A percentile compares a stretch with the other conserved stretches of the same genome.
Conservation (phyloP, 225 moss, liverwort and hornwort species). For the Rhytidiadelphus loreus region DNA sequence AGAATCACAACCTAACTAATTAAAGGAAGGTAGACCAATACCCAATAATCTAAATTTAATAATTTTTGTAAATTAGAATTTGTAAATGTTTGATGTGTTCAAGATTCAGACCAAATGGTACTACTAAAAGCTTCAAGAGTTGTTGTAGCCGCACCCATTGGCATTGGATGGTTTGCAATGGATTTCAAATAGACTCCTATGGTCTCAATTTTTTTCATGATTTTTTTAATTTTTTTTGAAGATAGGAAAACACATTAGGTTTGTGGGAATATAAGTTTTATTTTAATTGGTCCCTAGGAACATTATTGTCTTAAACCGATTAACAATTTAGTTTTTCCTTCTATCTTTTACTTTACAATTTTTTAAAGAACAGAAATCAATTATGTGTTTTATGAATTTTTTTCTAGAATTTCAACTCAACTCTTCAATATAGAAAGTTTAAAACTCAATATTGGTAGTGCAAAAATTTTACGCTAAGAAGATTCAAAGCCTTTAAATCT, state of each 20-base stretch:
- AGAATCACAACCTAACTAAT: too few relatives aligned
- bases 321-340: neutral
- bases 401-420: neutral
- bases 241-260: neutral
- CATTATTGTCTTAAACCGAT: neutral
- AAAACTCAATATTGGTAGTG: neutral
- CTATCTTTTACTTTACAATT: neutral
- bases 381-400: neutral
- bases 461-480: neutral
- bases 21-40: too few relatives aligned
- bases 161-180: too few relatives aligned
- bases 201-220: neutral
- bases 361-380: neutral
- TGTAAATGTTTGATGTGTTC: too few relatives aligned
- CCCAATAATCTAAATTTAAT: too few relatives aligned
- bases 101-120: too few relatives aligned
- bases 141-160: too few relatives aligned
- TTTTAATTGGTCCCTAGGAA: rapidly evolving
- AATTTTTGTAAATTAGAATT: too few relatives aligned
- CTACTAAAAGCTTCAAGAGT: too few relatives aligned
- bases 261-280: neutral
- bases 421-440: neutral
- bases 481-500: neutral
- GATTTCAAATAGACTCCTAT: rapidly evolving
- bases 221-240: neutral